phyloP scores from a whole-genome alignment of 2,329 filamentous ascomycete genomes.

The Colletotrichum scovillei region DNA sequence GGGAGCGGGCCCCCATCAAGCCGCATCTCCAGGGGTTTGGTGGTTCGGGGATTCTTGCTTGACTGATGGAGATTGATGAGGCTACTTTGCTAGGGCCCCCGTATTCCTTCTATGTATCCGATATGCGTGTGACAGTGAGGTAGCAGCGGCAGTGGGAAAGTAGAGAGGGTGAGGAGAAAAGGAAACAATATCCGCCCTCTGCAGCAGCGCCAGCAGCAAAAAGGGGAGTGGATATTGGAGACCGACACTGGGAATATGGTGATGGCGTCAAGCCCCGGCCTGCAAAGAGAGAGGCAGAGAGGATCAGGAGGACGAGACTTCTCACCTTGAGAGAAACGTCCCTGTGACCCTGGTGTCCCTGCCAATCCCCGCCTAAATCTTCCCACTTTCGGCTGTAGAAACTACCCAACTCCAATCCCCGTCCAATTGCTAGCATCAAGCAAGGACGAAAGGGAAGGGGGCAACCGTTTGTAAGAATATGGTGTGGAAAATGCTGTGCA shows the following conservation, averaged over 20 bases:
- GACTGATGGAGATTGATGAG: slow-evolving; percentile 21
- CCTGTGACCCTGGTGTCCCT: slow-evolving; percentile 4
- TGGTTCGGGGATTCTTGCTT: background rate
- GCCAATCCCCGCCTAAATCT: slow-evolving; percentile 6
- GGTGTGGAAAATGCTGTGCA: background rate
- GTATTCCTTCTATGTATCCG: background rate
- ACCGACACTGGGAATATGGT: background rate
- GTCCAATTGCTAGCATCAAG: background rate
- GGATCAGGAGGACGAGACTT: background rate
- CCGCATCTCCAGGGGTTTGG: slow-evolving; percentile 6
- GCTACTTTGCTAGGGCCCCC: background rate
- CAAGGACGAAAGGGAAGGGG: slow-evolving; percentile 2
- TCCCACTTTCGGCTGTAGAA: slow-evolving; percentile 14
- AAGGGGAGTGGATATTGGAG: background rate
- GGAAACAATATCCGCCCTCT: background rate
- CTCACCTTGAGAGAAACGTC: background rate
- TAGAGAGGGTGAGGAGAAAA: background rate
- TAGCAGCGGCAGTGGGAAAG: background rate
- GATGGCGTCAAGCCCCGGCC: slow-evolving; percentile 25
- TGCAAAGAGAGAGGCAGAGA: background rate
- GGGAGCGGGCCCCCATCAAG: background rate
- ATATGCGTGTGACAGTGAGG: background rate
- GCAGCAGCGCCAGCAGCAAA: background rate
- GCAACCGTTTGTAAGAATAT: slow-evolving; percentile 9
- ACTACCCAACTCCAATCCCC: slow-evolving; percentile 4